Evolutionary conservation across 1,284 basidiomycete species (phyloP), one percentile per base, ranked within the genome.

Genomic region (Exobasidium rhododendri): DNA sequence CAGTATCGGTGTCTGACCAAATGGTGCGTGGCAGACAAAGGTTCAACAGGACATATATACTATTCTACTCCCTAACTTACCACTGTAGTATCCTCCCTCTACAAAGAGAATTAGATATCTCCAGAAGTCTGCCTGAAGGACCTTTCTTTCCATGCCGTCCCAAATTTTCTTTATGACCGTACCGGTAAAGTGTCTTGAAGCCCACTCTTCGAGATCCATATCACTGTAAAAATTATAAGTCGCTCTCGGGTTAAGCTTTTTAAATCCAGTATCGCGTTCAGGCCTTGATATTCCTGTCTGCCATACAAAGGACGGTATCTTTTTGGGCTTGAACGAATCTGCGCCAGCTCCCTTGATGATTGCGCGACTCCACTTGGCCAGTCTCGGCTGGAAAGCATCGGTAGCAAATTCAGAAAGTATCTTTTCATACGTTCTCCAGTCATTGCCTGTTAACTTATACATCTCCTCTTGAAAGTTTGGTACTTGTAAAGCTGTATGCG

Each of bases 1-100:
- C 47, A 31, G 47, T 50, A 31, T 50, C 47, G 14, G 29, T 7
- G 47, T 50, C 47, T 50, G 20, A 31, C 22, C 7, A 40, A 40
- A 10, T 40, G 35, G 17, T 10, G 7, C 35, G 17, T 40, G 7
- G 7, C 35, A 40, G 7, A 7, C 7, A 17, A 10, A 7, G 17
- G 7, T 40, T 40, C 17, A 17, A 7, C 35, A 10, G 35, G 35
- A 40, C 10, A 17, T 40, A 40, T 10, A 10, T 17, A 10, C 17
- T 40, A 40, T 40, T 10, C 7, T 40, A 40, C 35, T 17, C 35
- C 35, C 35, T 40, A 40, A 50, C 47, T 50, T 31, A 50, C 47
- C 47, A 24, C 24, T 26, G 29, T 50, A 50, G 47, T 26, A 24
- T 10, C 47, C 47, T 24, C 47, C 47, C 20, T 50, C 47, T 7